These are phyloP conservation scores for Pseudonectria foliicola DNA, from an alignment of 2,329 filamentous ascomycete species.

Conservation along the genomic window DNA sequence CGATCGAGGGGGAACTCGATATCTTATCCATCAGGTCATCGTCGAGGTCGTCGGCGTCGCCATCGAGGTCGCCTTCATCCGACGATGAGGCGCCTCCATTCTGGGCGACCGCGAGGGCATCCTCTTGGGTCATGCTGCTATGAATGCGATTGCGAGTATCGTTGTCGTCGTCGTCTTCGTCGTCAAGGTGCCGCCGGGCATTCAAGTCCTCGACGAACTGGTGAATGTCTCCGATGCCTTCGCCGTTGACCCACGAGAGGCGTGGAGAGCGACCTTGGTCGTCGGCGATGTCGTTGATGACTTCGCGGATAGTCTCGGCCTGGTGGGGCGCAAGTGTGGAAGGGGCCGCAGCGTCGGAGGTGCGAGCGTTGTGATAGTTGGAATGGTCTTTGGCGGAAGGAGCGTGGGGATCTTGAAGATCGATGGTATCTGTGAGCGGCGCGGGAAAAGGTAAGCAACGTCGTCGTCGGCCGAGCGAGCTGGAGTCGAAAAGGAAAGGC, in stretches of 20 bases:
- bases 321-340: slow-evolving; percentile 68
- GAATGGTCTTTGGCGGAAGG: slow-evolving; percentile 81
- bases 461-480: slow-evolving; percentile 6
- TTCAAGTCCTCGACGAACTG: slow-evolving; percentile 39
- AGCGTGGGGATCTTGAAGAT: slow-evolving; percentile 77
- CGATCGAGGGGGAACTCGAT: slow-evolving; percentile 96
- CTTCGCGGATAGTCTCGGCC: slow-evolving; percentile 73
- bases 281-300: slow-evolving; percentile 67
- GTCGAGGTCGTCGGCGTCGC: slow-evolving; percentile 69
- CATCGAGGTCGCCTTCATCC: slow-evolving; percentile 59
- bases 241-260: slow-evolving; percentile 44
- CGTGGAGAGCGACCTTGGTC: slow-evolving; percentile 61
- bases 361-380: slow-evolving; percentile 12
- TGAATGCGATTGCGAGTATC: too few species aligned
- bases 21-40: slow-evolving; percentile 98
- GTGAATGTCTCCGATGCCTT: slow-evolving; percentile 36
- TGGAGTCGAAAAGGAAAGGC: slow-evolving; percentile 2
- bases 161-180: slow-evolving; percentile 14
- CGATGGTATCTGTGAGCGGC: slow-evolving; percentile 68
- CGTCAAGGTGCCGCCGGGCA: slow-evolving; percentile 25
- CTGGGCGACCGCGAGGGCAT: slow-evolving; percentile 52
- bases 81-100: slow-evolving; percentile 48
- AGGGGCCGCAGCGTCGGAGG: slow-evolving; percentile 38
- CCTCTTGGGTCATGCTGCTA: slow-evolving; percentile 34
- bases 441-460: slow-evolving; percentile 13